Evolutionary conservation across 768 basidiomycete genomes (phyloP).

Genomic region (Candolleomyces aberdarensis): DNA sequence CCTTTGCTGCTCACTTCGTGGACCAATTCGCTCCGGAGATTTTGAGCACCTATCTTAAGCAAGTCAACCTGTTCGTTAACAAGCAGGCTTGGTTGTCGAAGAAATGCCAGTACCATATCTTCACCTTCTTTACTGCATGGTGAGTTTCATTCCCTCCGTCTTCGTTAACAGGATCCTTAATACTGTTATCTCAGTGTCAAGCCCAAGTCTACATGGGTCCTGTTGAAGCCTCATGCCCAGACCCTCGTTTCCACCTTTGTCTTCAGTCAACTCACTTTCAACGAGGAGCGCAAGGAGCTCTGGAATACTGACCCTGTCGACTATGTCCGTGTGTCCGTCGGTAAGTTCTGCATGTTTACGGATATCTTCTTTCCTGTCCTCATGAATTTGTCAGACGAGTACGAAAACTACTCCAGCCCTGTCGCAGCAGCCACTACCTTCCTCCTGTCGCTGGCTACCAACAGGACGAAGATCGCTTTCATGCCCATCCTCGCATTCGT

Average conservation of each 20-base stretch:
- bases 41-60: slow-evolving; percentile 70
- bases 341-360: slow-evolving; percentile 32
- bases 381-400: slow-evolving; percentile 57
- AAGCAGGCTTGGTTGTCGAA: slow-evolving; percentile 76
- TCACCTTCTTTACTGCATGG: slow-evolving; percentile 89
- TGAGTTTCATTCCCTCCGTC: slow-evolving; percentile 29
- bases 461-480: slow-evolving; percentile 80
- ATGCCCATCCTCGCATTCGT: slow-evolving; percentile 77
- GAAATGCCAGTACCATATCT: slow-evolving; percentile 81
- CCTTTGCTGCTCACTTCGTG: slow-evolving; percentile 78
- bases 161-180: background rate
- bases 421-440: slow-evolving; percentile 79
- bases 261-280: slow-evolving; percentile 86
- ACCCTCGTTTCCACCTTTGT: slow-evolving; percentile 76
- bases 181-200: slow-evolving; percentile 58
- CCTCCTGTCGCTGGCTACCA: slow-evolving; percentile 72
- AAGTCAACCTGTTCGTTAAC: slow-evolving; percentile 71
- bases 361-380: background rate
- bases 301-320: slow-evolving; percentile 86
- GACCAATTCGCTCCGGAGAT: slow-evolving; percentile 83
- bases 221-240: slow-evolving; percentile 83
- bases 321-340: slow-evolving; percentile 72
- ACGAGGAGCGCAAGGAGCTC: slow-evolving; percentile 56
- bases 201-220: slow-evolving; percentile 87
- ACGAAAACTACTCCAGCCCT: slow-evolving; percentile 74